These are phyloP conservation scores for Plasmodium coatneyi DNA, from an alignment of 169 alveolate genomes.

Conservation along the genomic window DNA sequence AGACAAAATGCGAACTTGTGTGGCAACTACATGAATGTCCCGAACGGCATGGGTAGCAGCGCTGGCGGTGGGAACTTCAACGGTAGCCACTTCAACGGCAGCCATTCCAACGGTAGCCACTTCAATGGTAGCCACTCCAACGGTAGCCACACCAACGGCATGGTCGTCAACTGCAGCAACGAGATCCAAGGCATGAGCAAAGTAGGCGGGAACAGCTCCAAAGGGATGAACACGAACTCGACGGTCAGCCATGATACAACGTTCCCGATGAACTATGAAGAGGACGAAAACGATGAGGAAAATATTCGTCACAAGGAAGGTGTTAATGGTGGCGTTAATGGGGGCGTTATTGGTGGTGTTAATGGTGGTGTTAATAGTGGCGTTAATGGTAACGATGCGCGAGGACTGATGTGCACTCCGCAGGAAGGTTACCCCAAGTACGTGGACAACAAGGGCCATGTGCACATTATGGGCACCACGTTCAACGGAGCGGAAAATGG, in stretches of 20 bases:
- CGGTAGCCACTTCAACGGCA: not conserved
- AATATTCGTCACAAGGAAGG: not conserved
- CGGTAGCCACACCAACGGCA: not conserved
- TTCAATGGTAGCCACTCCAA: not conserved
- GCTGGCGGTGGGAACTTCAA: not conserved
- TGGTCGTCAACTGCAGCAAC: not conserved
- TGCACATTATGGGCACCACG: not conserved
- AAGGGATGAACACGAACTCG: conserved; percentile 16
- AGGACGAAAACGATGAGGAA: not conserved
- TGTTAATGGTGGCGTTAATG: not conserved
- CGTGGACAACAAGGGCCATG: not conserved
- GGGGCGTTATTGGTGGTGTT: not conserved
- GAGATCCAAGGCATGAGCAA: not conserved
- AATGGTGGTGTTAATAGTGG: not conserved
- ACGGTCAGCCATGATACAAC: conserved; percentile 14
- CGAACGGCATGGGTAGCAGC: not conserved
- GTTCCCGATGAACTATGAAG: not conserved
- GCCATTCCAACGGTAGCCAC: not conserved
- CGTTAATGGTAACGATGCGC: not conserved
- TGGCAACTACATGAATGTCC: not conserved
- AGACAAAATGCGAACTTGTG: not conserved
- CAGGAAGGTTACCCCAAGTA: not conserved
- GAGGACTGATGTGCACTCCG: not conserved
- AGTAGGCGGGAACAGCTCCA: not conserved
- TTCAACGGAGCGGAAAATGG: conserved; percentile 4